Percentiles rank a stretch among this genome's conserved stretches.
phyloP scores from a whole-genome alignment of 169 alveolate species.

The Cyclospora cayetanensis region DNA sequence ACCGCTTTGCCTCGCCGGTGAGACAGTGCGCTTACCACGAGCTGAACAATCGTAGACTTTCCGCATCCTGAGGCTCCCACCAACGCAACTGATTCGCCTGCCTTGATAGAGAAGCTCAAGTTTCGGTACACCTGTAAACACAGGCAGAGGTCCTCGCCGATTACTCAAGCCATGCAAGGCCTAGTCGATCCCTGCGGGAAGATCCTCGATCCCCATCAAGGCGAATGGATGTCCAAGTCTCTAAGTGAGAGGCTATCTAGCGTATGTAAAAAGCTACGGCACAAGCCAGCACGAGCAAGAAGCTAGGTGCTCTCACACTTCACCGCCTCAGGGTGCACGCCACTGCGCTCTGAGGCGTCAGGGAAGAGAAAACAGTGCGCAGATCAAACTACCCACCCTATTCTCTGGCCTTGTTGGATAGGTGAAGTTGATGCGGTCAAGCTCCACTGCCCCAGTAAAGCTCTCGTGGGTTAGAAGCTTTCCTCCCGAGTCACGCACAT shows the following conservation, averaged over 20 bases:
- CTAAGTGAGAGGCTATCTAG: too few relatives aligned
- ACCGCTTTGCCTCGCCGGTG: too few relatives aligned
- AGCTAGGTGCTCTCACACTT: too few relatives aligned
- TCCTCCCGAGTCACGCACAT: constrained; percentile 62
- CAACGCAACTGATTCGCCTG: constrained; percentile 86
- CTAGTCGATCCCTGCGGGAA: too few relatives aligned
- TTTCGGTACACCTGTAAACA: constrained; percentile 65
- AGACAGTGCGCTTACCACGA: constrained; percentile 77
- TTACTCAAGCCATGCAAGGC: too few relatives aligned
- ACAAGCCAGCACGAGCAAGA: too few relatives aligned
- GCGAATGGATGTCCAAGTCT: too few relatives aligned
- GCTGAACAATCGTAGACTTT: constrained; percentile 87
- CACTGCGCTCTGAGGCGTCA: too few relatives aligned
- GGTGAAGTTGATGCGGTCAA: constrained; percentile 50
- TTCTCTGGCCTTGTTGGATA: constrained; percentile 55
- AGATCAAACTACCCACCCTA: constrained; percentile 48
- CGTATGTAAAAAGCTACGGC: too few relatives aligned
- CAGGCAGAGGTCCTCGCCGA: neutral
- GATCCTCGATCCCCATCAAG: too few relatives aligned
- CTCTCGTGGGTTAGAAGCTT: neutral
- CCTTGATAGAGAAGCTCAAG: constrained; percentile 76
- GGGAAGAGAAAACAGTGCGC: too few relatives aligned
- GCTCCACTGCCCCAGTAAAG: neutral
- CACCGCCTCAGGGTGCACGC: too few relatives aligned
- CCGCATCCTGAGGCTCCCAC: constrained; percentile 94